Conservation (phyloP, 768 basidiomycete species). For the Brasilioporus rufonigricans region DNA sequence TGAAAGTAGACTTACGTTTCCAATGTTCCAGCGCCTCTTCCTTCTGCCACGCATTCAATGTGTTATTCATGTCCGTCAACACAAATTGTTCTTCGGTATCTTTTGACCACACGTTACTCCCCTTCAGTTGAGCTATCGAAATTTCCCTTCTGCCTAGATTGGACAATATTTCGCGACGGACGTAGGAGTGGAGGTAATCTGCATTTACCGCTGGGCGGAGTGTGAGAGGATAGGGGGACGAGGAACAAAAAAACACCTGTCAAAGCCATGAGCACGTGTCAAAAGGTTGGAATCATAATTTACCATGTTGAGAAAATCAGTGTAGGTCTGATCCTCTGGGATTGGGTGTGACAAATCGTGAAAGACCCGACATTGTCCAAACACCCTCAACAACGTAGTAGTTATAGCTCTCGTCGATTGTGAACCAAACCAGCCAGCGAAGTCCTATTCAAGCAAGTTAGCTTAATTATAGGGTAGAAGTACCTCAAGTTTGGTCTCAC, state of each 20-base stretch:
- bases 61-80: slow-evolving; percentile 61
- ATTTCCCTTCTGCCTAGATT: slow-evolving; percentile 54
- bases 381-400: slow-evolving; percentile 66
- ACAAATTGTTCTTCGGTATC: slow-evolving; percentile 46
- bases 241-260: slow-evolving; percentile 84
- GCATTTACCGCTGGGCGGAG: slow-evolving; percentile 54
- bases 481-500: slow-evolving; percentile 43
- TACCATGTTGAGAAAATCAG: slow-evolving; percentile 75
- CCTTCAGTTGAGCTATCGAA: slow-evolving; percentile 41
- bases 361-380: slow-evolving; percentile 79
- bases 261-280: slow-evolving; percentile 4
- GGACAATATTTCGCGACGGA: slow-evolving; percentile 60
- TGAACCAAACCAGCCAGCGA: slow-evolving; percentile 69
- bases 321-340: slow-evolving; percentile 44
- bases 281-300: slow-evolving; percentile 16
- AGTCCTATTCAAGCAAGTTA: slow-evolving; percentile 54
- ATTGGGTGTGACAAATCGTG: slow-evolving; percentile 59
- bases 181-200: slow-evolving; percentile 68
- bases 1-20: slow-evolving; percentile 49
- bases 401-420: slow-evolving; percentile 64
- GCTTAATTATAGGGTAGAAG: not conserved
- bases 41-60: slow-evolving; percentile 63
- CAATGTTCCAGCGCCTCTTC: slow-evolving; percentile 70
- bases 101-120: slow-evolving; percentile 12
- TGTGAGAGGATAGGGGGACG: slow-evolving; percentile 47